Evolutionary conservation across 148 eudicot genomes (phyloP).

Genomic region (Rhododendron henanense): DNA sequence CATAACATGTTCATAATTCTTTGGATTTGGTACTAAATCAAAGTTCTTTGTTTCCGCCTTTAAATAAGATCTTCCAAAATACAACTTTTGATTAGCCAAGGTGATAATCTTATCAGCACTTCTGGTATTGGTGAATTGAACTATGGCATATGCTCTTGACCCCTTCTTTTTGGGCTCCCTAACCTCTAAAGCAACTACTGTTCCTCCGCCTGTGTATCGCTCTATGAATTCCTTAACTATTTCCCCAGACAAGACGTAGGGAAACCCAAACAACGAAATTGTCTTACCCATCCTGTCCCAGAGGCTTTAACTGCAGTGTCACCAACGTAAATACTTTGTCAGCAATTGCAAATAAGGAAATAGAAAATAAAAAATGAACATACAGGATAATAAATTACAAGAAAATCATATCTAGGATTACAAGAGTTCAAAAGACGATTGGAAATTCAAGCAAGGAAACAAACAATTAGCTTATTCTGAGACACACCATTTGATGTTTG

Average conservation of each 20-base stretch:
- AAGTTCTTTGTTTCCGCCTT: conserved; percentile 16
- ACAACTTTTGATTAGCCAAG: conserved; percentile 21
- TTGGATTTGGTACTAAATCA: conserved; percentile 15
- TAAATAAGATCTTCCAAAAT: conserved; percentile 38
- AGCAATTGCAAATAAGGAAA: background rate
- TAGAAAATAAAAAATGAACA: background rate
- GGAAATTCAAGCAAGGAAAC: background rate
- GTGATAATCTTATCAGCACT: conserved; percentile 25
- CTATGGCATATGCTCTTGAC: conserved; percentile 32
- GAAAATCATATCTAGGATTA: background rate
- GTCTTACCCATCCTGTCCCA: conserved; percentile 9
- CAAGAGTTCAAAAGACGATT: background rate
- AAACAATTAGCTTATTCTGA: background rate
- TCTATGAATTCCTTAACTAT: conserved; percentile 25
- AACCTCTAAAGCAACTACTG: conserved; percentile 43
- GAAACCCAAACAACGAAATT: conserved; percentile 41
- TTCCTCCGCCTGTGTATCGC: conserved; percentile 31
- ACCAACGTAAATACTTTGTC: background rate
- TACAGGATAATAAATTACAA: background rate
- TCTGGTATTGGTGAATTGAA: conserved; percentile 27
- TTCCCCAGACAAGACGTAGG: conserved; percentile 25
- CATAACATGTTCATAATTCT: conserved; percentile 13
- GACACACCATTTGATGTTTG: background rate
- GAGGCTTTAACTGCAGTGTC: conserved; percentile 24
- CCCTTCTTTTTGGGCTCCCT: conserved; percentile 19